phyloP scores from a whole-genome alignment of 116 monocot species.

The Papilionanthe hybrid region DNA sequence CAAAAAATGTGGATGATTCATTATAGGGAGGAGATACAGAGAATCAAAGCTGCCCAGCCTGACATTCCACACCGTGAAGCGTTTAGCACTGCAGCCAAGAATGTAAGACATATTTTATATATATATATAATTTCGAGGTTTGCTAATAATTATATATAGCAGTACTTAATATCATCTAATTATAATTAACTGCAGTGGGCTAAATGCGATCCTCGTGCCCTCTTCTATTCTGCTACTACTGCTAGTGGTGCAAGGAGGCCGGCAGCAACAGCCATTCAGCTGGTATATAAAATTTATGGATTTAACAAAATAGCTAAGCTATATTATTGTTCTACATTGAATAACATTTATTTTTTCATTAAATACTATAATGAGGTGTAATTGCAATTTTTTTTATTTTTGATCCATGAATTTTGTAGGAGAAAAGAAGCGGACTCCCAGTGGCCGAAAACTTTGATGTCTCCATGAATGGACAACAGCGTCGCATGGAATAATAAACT shows the following conservation, averaged over 20 bases:
- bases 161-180: not conserved
- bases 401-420: too few relatives aligned
- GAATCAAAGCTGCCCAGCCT: conserved; percentile 87
- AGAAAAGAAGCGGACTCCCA: conserved; percentile 22
- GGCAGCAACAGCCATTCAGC: conserved; percentile 18
- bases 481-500: conserved; percentile 26
- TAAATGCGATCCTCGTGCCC: conserved; percentile 53
- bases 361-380: not conserved
- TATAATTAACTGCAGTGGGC: conserved; percentile 46
- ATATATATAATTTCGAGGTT: not conserved
- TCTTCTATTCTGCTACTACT: conserved; percentile 20
- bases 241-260: conserved; percentile 17
- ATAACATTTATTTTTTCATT: not conserved
- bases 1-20: not conserved
- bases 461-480: conserved; percentile 37
- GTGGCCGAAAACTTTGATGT: conserved; percentile 42
- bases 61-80: conserved; percentile 90
- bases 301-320: not conserved
- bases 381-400: not conserved
- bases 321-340: too few relatives aligned
- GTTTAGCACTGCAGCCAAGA: conserved; percentile 93
- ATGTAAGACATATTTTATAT: conserved; percentile 35
- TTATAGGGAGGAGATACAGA: conserved; percentile 82
- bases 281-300: conserved; percentile 22
- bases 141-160: not conserved